Evolutionary conservation across 805 yeast species (phyloP).

Genomic region (Lipomyces lipofer): DNA sequence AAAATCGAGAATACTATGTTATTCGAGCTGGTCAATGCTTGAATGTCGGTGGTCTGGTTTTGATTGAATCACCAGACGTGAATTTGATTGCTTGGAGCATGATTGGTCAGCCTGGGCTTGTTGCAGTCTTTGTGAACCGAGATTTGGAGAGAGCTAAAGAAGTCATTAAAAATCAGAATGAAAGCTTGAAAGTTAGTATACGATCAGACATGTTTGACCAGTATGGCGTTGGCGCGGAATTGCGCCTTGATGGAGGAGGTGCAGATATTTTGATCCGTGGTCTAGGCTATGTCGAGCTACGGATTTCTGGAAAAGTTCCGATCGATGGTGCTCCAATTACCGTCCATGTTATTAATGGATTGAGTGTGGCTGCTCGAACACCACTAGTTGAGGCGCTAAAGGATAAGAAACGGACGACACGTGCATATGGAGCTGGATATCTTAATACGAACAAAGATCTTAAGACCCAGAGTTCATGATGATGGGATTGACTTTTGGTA

Average conservation of each 20-base stretch:
- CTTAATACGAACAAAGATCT: neutral
- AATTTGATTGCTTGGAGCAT: constrained; percentile 38
- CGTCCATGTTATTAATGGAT: constrained; percentile 34
- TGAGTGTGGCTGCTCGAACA: constrained; percentile 33
- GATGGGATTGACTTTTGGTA: too few relatives aligned
- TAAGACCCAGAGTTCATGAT: too few relatives aligned
- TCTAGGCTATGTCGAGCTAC: constrained; percentile 39
- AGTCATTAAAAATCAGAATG: constrained; percentile 22
- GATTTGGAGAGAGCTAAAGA: constrained; percentile 32
- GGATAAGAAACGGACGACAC: neutral
- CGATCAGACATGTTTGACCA: constrained; percentile 10
- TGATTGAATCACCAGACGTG: constrained; percentile 33
- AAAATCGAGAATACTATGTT: constrained; percentile 32
- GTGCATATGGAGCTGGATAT: neutral
- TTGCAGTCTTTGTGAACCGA: constrained; percentile 30
- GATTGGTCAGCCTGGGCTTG: constrained; percentile 32
- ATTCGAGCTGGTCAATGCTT: constrained; percentile 32
- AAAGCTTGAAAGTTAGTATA: constrained; percentile 33
- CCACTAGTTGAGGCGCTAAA: constrained; percentile 19
- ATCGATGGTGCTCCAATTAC: constrained; percentile 32
- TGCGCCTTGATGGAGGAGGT: constrained; percentile 28
- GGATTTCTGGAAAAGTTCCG: constrained; percentile 38
- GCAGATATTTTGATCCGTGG: constrained; percentile 37
- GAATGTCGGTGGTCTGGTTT: constrained; percentile 40
- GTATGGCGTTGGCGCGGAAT: constrained; percentile 6